phyloP scores from a whole-genome alignment of 2,329 filamentous ascomycete genomes.

The Penicillium psychrosexuale region DNA sequence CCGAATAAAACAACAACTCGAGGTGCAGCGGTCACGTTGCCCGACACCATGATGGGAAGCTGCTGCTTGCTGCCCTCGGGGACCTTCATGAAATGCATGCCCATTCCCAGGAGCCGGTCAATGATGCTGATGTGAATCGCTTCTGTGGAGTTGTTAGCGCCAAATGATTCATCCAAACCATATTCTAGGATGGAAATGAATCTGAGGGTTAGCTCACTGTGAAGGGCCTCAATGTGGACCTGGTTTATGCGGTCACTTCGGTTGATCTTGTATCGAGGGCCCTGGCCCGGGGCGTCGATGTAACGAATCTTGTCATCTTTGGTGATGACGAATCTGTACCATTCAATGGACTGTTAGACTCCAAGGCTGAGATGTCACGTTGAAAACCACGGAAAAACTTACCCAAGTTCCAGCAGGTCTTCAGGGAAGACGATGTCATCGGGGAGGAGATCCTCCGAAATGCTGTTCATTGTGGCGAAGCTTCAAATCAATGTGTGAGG shows the following conservation, averaged over 20 bases:
- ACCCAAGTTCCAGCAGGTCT: conserved; percentile 71
- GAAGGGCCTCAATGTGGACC: conserved; percentile 69
- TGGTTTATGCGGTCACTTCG: conserved; percentile 75
- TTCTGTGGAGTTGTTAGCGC: conserved; percentile 8
- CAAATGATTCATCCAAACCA: not conserved
- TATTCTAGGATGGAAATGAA: not conserved
- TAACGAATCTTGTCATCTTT: conserved; percentile 70
- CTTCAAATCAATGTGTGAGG: not conserved
- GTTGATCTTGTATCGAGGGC: conserved; percentile 70
- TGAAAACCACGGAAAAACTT: conserved; percentile 24
- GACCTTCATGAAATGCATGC: conserved; percentile 59
- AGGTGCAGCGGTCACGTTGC: conserved; percentile 54
- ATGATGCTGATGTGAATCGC: conserved; percentile 61
- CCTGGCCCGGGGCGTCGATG: conserved; percentile 64
- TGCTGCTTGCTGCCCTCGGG: conserved; percentile 56
- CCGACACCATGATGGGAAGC: conserved; percentile 65
- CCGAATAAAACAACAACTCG: conserved; percentile 74
- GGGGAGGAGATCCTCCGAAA: conserved; percentile 61
- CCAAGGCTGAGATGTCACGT: not conserved
- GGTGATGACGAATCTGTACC: conserved; percentile 71
- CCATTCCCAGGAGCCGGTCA: conserved; percentile 59
- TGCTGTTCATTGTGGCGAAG: conserved; percentile 63
- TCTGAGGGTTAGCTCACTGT: conserved; percentile 51
- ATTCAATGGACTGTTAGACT: not conserved
- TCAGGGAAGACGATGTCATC: conserved; percentile 64